These are phyloP conservation scores for Scedosporium minutisporum DNA, from an alignment of 2,329 filamentous ascomycete genomes.

Conservation along the genomic window DNA sequence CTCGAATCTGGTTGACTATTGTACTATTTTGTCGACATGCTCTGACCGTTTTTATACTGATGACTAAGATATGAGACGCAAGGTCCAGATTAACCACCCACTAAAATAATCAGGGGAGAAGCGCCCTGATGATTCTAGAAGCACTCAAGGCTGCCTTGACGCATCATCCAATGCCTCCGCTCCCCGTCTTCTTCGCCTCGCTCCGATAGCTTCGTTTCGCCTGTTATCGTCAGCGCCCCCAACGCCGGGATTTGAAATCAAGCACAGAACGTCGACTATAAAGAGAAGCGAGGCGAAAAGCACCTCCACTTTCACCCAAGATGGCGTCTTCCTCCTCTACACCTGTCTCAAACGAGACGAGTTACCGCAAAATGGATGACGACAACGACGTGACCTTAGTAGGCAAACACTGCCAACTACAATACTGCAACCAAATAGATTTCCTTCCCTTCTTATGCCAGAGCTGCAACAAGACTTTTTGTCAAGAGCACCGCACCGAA, in stretches of 20 bases:
- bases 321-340: constrained; percentile 45
- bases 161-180: not conserved
- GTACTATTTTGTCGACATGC: too few species aligned
- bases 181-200: not conserved
- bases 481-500: constrained; percentile 88
- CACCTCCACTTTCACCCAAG: constrained; percentile 12
- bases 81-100: too few species aligned
- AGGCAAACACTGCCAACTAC: constrained; percentile 81
- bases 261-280: not conserved
- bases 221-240: constrained; percentile 3
- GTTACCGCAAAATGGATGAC: constrained; percentile 64
- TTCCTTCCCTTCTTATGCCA: constrained; percentile 94
- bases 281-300: constrained; percentile 3
- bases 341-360: constrained; percentile 33
- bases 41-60: too few species aligned
- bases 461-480: constrained; percentile 76
- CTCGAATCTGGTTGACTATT: too few species aligned
- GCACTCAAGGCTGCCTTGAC: not conserved
- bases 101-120: too few species aligned
- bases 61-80: too few species aligned
- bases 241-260: not conserved
- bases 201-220: not conserved
- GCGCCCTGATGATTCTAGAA: constrained; percentile 4
- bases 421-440: constrained; percentile 89
- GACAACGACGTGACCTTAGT: constrained; percentile 70